Evolutionary conservation across 805 yeast species (phyloP), one percentile per base, ranked within the genome.

Genomic region (Tetrapisispora iriomotensis): DNA sequence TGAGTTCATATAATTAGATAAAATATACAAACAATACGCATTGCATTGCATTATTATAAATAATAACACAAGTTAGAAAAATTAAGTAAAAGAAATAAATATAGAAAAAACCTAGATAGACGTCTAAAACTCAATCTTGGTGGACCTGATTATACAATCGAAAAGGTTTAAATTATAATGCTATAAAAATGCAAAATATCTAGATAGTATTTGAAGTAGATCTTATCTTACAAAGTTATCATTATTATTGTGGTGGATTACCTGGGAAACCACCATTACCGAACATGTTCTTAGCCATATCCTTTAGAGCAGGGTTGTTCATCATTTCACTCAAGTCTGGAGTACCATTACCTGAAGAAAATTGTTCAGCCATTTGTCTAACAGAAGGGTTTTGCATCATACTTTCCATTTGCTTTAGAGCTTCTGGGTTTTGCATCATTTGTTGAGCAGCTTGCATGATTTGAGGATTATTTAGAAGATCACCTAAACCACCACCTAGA

Each of bases 401-500:
- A 27, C 75, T 73, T 47, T 67, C 71, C 67, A 87, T 63, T 36
- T 77, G 75, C 44, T 66, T 68, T 69, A 87, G 64, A 35, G 92
- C 85, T 26, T 66, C 71, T 27, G 96, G 96, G 58, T 87, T 78
- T 38, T 77, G 75, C 95, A 86, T 84, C 77, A 86, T 70, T 55
- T 74, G 74, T 62, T 82, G 88, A 32, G 95, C 95, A 60, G 87
- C 87, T 61, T 80, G 82, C 81, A 81, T 81, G 45, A 90, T 62
- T 62, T 80, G 90, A n/a, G 98, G 98, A 63, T 88, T 87, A 62
- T 73, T 78, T 79, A 88, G 71, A 66, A 88, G 61, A 23, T 78
- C 75, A 35, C 76, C 68, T 41, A 86, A 67, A 47, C 88, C 90
- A 26, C 74, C 74, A 39, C 74, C 76, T 36, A 67, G 62, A 21